phyloP scores from a whole-genome alignment of 768 basidiomycete species.

The Kwoniella europaea region DNA sequence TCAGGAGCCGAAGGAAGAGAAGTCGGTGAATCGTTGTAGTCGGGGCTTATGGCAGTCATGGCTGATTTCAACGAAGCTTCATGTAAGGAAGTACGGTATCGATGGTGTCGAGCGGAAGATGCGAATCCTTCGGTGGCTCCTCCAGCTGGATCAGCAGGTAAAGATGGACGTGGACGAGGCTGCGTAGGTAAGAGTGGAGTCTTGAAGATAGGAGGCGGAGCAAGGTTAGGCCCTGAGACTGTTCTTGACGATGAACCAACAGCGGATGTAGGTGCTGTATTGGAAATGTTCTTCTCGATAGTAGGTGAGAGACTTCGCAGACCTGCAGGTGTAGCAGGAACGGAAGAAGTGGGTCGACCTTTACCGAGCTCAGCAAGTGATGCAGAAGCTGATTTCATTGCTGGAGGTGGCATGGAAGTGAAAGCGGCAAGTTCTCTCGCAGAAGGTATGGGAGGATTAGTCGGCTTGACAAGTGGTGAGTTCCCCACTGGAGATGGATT shows the following conservation, averaged over 20 bases:
- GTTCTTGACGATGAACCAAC: background rate
- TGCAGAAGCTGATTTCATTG: slow-evolving; percentile 10
- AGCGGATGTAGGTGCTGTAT: slow-evolving; percentile 3
- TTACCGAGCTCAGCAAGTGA: slow-evolving; percentile 29
- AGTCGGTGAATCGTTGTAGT: slow-evolving; percentile 31
- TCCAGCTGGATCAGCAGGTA: slow-evolving; percentile 37
- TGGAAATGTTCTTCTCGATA: slow-evolving; percentile 24
- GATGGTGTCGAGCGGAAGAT: slow-evolving; percentile 30
- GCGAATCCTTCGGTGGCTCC: slow-evolving; percentile 26
- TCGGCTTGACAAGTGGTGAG: background rate
- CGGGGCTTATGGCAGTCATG: slow-evolving; percentile 8
- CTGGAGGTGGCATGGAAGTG: slow-evolving; percentile 28
- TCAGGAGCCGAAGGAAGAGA: slow-evolving; percentile 15
- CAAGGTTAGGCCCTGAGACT: slow-evolving; percentile 15
- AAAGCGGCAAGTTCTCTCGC: slow-evolving; percentile 19
- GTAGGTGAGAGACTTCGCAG: slow-evolving; percentile 40
- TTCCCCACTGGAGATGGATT: slow-evolving; percentile 32
- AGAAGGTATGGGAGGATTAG: slow-evolving; percentile 5
- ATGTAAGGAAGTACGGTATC: slow-evolving; percentile 49
- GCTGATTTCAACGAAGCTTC: slow-evolving; percentile 35
- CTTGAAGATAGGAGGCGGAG: slow-evolving; percentile 44
- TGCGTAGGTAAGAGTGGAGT: slow-evolving; percentile 22
- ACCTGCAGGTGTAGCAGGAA: slow-evolving; percentile 45
- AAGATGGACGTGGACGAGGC: slow-evolving; percentile 38
- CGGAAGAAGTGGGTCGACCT: slow-evolving; percentile 32